These are phyloP conservation scores for Haplosporangium sp. DNA, from an alignment of 371 early-diverging fungal species.

Conservation along the genomic window DNA sequence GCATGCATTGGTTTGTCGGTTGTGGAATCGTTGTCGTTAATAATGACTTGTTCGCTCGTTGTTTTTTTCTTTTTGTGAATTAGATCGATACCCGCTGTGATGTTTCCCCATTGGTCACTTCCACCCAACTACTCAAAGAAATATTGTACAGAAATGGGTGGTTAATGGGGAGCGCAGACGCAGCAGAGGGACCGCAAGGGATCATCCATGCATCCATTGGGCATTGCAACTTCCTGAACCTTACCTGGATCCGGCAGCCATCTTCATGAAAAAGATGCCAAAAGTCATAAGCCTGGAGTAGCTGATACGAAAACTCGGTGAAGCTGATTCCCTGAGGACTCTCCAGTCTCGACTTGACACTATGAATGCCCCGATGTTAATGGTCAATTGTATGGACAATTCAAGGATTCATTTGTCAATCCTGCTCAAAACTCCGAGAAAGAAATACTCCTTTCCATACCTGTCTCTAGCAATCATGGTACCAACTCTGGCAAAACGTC, in stretches of 20 bases:
- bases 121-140: conserved; percentile 81
- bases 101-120: conserved; percentile 99
- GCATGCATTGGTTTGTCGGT: conserved; percentile 55
- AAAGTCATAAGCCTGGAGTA: conserved; percentile 96
- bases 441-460: conserved; percentile 39
- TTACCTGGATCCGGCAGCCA: conserved; percentile 76
- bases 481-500: conserved; percentile 83
- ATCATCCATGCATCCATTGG: background rate
- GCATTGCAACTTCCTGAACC: background rate
- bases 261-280: conserved; percentile 80
- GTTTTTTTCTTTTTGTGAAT: conserved; percentile 70
- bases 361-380: conserved; percentile 12
- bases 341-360: conserved; percentile 82
- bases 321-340: conserved; percentile 92
- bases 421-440: background rate
- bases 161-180: too few relatives aligned
- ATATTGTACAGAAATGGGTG: too few relatives aligned
- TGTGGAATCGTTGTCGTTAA: conserved; percentile 11
- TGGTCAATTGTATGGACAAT: background rate
- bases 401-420: too few relatives aligned
- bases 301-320: conserved; percentile 96
- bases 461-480: conserved; percentile 91
- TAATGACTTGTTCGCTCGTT: conserved; percentile 34
- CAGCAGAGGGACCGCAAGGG: too few relatives aligned
- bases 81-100: conserved; percentile 92